These are phyloP conservation scores for Amauroascus verrucosus DNA, from an alignment of 2,329 filamentous ascomycete genomes.

Conservation along the genomic window DNA sequence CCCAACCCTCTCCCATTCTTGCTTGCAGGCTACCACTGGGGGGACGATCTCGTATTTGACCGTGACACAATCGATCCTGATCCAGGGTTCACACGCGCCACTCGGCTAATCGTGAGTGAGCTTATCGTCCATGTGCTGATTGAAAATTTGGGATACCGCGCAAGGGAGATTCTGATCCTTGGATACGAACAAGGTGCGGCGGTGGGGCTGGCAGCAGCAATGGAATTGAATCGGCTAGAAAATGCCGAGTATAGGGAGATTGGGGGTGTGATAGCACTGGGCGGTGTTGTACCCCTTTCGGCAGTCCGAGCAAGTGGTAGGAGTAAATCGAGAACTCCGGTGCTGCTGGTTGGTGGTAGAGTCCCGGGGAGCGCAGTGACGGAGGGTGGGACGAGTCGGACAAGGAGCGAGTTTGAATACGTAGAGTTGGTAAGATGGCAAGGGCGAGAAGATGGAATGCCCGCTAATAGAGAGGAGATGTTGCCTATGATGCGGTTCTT, in stretches of 20 bases:
- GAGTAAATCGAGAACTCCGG: slow-evolving; percentile 33
- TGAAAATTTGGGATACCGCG: slow-evolving; percentile 48
- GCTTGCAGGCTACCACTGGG: slow-evolving; percentile 59
- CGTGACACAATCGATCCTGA: slow-evolving; percentile 51
- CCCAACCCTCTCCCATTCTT: slow-evolving; percentile 58
- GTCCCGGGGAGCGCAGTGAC: slow-evolving; percentile 44
- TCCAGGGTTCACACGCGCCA: slow-evolving; percentile 48
- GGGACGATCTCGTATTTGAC: slow-evolving; percentile 53
- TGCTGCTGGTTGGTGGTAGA: slow-evolving; percentile 34
- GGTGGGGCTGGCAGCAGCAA: slow-evolving; percentile 48
- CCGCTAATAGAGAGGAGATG: slow-evolving; percentile 73
- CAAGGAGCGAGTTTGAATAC: slow-evolving; percentile 56
- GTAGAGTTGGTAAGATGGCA: slow-evolving; percentile 61
- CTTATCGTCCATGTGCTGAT: slow-evolving; percentile 47
- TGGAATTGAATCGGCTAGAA: slow-evolving; percentile 29
- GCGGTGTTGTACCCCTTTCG: slow-evolving; percentile 33
- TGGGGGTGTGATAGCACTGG: slow-evolving; percentile 35
- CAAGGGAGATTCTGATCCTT: slow-evolving; percentile 52
- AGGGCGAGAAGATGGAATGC: slow-evolving; percentile 70
- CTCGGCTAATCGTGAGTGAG: slow-evolving; percentile 39
- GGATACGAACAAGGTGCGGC: slow-evolving; percentile 60
- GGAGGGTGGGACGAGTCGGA: slow-evolving; percentile 50
- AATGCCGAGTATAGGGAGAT: slow-evolving; percentile 21
- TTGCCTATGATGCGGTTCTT: slow-evolving; percentile 77
- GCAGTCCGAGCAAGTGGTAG: slow-evolving; percentile 18